A percentile compares a stretch with the other conserved stretches of the same genome.
phyloP scores from a whole-genome alignment of 2,329 filamentous ascomycete genomes.

The Cercospora sp. region DNA sequence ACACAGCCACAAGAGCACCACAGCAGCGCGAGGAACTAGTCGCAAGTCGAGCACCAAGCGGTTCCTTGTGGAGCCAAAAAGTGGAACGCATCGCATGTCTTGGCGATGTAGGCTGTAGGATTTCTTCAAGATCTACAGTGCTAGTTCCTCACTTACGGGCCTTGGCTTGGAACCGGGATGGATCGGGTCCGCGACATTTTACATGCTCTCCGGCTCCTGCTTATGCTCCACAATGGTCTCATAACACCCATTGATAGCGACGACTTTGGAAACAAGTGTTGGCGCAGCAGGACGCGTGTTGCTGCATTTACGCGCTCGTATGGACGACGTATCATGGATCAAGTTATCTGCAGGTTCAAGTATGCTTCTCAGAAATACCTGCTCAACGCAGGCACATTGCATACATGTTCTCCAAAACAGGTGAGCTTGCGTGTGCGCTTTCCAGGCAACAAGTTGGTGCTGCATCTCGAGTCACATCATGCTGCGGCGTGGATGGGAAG shows the following conservation, averaged over 20 bases:
- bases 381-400: not conserved
- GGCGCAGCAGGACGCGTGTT: not conserved
- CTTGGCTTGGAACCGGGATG: slow-evolving; percentile 1
- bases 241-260: not conserved
- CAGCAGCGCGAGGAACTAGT: not conserved
- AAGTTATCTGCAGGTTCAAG: too few species aligned
- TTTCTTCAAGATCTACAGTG: not conserved
- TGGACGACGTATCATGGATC: not conserved
- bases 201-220: not conserved
- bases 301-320: not conserved
- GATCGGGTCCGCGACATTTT: not conserved
- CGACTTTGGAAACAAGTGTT: not conserved
- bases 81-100: not conserved
- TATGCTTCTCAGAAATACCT: not conserved
- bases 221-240: not conserved
- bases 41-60: not conserved
- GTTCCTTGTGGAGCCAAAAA: not conserved
- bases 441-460: not conserved
- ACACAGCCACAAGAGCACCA: not conserved
- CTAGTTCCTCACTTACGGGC: not conserved
- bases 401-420: not conserved
- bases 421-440: not conserved
- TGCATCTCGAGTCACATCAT: not conserved
- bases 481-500: not conserved
- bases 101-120: slow-evolving; percentile 4